These are phyloP conservation scores for Coleophoma cylindrospora DNA, from an alignment of 2,329 filamentous ascomycete species.

Conservation along the genomic window DNA sequence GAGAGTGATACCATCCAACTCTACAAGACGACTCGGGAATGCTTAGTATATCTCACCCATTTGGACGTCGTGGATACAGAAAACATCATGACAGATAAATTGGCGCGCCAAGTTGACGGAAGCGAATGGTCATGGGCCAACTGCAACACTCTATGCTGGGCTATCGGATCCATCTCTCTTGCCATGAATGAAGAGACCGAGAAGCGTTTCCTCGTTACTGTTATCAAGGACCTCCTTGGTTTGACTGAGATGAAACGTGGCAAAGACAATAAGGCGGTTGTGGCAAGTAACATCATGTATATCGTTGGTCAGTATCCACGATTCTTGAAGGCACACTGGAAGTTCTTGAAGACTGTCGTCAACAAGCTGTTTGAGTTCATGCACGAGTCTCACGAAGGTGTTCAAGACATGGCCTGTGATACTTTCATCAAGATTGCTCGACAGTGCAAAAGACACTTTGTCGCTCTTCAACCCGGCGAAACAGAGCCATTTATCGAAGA, in stretches of 20 bases:
- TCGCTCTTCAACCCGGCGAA: constrained; percentile 91
- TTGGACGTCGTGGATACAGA: constrained; percentile 96
- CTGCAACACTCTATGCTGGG: constrained; percentile 99
- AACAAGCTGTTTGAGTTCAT: constrained; percentile 99
- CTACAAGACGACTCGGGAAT: constrained; percentile 98
- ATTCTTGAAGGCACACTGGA: constrained; percentile 99
- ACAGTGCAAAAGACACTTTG: constrained; percentile 96
- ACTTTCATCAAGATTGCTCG: constrained; percentile 99
- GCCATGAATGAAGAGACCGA: constrained; percentile 99
- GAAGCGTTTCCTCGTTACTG: constrained; percentile 95
- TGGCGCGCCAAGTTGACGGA: constrained; percentile 90
- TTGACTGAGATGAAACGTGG: constrained; percentile 98
- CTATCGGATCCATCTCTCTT: constrained; percentile 95
- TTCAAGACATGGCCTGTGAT: constrained; percentile 99
- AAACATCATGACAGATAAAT: constrained; percentile 98
- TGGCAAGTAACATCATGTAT: constrained; percentile 99
- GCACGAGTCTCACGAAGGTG: constrained; percentile 98
- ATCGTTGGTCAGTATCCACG: constrained; percentile 98
- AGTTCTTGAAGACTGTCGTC: constrained; percentile 98
- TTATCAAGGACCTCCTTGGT: constrained; percentile 96
- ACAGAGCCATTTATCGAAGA: constrained; percentile 97
- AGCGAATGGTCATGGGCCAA: constrained; percentile 99
- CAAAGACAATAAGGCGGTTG: constrained; percentile 98
- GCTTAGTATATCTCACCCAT: constrained; percentile 94
- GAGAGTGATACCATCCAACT: constrained; percentile 98